Evolutionary conservation across 352 stramenopile genomes (phyloP).

Genomic region (Plasmopara muralis): DNA sequence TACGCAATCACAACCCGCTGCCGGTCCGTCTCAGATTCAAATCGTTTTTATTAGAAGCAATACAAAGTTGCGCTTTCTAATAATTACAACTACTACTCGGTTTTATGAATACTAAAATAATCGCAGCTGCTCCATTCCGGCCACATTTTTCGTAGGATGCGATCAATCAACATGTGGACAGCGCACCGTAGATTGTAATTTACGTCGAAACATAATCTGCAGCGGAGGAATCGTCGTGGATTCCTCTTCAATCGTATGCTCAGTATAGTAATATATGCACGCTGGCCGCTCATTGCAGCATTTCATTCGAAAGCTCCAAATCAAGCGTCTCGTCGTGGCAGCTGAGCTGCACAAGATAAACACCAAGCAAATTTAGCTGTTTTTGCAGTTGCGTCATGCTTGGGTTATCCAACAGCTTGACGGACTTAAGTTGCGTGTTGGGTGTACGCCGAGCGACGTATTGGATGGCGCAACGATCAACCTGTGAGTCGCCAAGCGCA

Average conservation of each 20-base stretch:
- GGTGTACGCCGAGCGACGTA: constrained; percentile 46
- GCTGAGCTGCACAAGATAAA: constrained; percentile 59
- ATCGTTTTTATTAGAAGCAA: no score
- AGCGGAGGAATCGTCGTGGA: not conserved
- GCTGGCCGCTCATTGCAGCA: constrained; percentile 41
- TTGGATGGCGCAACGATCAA: constrained; percentile 67
- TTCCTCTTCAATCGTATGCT: not conserved
- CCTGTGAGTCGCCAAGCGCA: constrained; percentile 59
- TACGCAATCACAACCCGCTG: no score
- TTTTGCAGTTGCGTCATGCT: constrained; percentile 70
- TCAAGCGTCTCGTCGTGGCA: constrained; percentile 58
- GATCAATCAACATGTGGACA: no score
- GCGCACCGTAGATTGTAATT: not conserved
- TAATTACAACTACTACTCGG: no score
- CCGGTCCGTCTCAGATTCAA: no score
- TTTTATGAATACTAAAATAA: no score
- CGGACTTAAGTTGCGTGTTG: constrained; percentile 57
- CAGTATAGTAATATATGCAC: not conserved
- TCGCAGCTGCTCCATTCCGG: no score
- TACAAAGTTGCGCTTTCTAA: no score
- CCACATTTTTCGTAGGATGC: no score
- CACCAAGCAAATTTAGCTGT: constrained; percentile 50
- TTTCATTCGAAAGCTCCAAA: constrained; percentile 61
- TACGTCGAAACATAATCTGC: not conserved
- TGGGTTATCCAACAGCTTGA: constrained; percentile 74